Conservation (phyloP, 345 rosid species). For the Clausena lansium region DNA sequence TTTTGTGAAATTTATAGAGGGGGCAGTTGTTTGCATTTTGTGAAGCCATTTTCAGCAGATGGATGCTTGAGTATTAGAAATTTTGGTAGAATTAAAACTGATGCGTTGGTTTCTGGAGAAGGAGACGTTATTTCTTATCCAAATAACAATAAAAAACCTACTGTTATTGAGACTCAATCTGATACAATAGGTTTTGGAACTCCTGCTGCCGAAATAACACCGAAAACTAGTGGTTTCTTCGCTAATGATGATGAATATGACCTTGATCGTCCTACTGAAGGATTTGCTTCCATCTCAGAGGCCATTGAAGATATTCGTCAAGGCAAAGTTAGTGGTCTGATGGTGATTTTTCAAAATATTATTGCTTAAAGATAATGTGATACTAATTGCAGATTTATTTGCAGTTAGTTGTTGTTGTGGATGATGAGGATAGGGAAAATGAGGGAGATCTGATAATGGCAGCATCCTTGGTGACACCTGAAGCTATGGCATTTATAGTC, state of each 20-base stretch:
- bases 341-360: no score
- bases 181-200: conserved; percentile 35
- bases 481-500: conserved; percentile 92
- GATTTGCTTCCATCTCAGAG: conserved; percentile 64
- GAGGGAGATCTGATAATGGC: conserved; percentile 97
- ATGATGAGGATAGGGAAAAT: conserved; percentile 92
- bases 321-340: conserved; percentile 55
- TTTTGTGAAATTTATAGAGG: conserved; percentile 16
- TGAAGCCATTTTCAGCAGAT: conserved; percentile 19
- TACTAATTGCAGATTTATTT: background rate
- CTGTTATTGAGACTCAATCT: conserved; percentile 28
- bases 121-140: conserved; percentile 52
- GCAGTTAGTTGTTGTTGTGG: conserved; percentile 87
- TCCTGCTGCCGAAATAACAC: conserved; percentile 37
- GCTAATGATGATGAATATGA: conserved; percentile 54
- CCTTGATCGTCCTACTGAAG: conserved; percentile 58
- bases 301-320: conserved; percentile 75
- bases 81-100: conserved; percentile 36
- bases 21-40: conserved; percentile 19
- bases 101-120: conserved; percentile 55
- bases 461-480: conserved; percentile 68
- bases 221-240: conserved; percentile 29
- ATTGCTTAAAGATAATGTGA: no score
- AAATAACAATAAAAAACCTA: conserved; percentile 28
- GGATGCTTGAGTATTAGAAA: conserved; percentile 27